phyloP scores from a whole-genome alignment of 306 rosid genomes.

The Elaeagnus macrophylla region DNA sequence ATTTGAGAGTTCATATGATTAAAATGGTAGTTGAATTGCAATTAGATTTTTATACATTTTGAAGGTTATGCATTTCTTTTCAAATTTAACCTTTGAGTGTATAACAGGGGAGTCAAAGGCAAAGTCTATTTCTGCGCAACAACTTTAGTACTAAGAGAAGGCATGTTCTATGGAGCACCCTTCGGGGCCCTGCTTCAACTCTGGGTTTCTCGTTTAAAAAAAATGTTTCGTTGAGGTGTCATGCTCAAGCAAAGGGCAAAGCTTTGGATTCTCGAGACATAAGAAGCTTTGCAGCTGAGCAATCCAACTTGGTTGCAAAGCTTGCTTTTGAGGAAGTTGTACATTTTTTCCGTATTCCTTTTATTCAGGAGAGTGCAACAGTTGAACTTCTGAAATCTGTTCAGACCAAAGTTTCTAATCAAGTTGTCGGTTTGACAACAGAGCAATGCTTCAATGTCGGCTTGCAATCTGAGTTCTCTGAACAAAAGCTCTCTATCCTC shows the following conservation, averaged over 20 bases:
- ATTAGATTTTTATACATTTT: neutral
- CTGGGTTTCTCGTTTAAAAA: conserved; percentile 14
- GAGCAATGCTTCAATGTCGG: conserved; percentile 82
- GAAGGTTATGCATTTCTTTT: neutral
- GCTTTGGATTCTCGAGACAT: conserved; percentile 43
- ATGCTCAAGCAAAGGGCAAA: conserved; percentile 37
- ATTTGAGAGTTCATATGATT: neutral
- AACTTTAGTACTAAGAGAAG: conserved; percentile 28
- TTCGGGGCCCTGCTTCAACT: conserved; percentile 7
- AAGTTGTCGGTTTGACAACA: conserved; percentile 56
- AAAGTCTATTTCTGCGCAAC: conserved; percentile 31
- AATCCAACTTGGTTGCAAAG: conserved; percentile 37
- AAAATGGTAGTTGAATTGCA: neutral
- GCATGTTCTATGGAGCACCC: conserved; percentile 41
- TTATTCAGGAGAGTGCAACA: conserved; percentile 62
- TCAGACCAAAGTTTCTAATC: conserved; percentile 55
- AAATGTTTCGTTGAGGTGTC: conserved; percentile 36
- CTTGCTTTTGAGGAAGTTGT: conserved; percentile 42
- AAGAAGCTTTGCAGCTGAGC: conserved; percentile 34
- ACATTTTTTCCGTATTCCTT: conserved; percentile 58
- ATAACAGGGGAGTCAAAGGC: conserved; percentile 45
- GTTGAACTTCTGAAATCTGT: conserved; percentile 58
- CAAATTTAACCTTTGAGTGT: neutral
- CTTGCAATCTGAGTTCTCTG: conserved; percentile 37
- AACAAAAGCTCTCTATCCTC: conserved; percentile 40